These are phyloP conservation scores for Vachellia collinsii DNA, from an alignment of 306 rosid genomes.

Conservation along the genomic window DNA sequence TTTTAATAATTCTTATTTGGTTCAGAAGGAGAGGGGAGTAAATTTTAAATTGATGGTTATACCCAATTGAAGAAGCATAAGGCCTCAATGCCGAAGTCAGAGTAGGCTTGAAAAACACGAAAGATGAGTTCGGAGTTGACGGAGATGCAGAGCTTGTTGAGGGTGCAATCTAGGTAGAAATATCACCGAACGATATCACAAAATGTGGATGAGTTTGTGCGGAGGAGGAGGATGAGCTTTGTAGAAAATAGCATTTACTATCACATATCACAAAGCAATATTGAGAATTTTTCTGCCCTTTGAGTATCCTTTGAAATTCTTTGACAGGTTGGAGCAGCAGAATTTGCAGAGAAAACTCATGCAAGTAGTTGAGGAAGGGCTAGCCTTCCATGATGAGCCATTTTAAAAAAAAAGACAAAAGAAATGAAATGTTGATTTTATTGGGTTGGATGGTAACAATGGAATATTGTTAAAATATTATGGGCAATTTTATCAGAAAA, in stretches of 20 bases:
- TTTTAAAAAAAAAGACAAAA: no score
- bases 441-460: no score
- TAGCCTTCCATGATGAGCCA: no score
- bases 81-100: slow-evolving; percentile 57
- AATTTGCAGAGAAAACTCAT: no score
- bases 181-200: slow-evolving; percentile 78
- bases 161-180: slow-evolving; percentile 90
- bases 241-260: slow-evolving; percentile 27
- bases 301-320: not conserved
- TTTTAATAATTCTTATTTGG: no score
- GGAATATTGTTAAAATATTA: no score
- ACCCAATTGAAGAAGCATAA: no score
- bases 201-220: slow-evolving; percentile 44
- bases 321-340: not conserved
- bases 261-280: not conserved
- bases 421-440: no score
- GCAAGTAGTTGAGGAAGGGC: no score
- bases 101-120: slow-evolving; percentile 88
- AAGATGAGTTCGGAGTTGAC: slow-evolving; percentile 85
- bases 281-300: not conserved
- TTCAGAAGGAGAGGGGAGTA: no score
- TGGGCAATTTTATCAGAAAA: no score
- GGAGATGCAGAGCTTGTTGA: slow-evolving; percentile 77
- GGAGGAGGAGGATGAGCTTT: slow-evolving; percentile 32
- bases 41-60: no score